Evolutionary conservation across 352 stramenopile species (phyloP).

Genomic region (Phytophthora citrophthora): DNA sequence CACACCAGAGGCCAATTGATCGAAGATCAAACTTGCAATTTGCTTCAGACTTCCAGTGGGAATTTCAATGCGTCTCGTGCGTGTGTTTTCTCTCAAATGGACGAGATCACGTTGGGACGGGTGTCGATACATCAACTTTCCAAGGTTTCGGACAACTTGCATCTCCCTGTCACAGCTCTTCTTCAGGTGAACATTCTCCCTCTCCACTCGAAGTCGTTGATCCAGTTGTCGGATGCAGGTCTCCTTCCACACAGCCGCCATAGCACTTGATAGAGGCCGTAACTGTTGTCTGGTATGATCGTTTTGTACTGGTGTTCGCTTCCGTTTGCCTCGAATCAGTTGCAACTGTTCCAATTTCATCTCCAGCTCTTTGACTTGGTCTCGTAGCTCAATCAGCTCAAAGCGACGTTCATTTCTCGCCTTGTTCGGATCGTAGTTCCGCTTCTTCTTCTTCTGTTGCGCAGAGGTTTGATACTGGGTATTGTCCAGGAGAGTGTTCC

Average conservation of each 20-base stretch:
- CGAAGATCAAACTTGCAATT: slow-evolving; percentile 26
- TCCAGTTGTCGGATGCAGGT: slow-evolving; percentile 25
- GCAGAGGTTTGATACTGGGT: no score
- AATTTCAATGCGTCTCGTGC: slow-evolving; percentile 21
- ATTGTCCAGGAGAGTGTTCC: no score
- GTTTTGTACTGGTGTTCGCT: neutral
- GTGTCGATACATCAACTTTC: slow-evolving; percentile 27
- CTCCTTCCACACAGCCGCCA: slow-evolving; percentile 12
- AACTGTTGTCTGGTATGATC: neutral
- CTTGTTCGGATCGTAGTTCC: slow-evolving; percentile 37
- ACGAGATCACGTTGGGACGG: neutral
- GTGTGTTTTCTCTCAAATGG: slow-evolving; percentile 8
- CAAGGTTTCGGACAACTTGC: slow-evolving; percentile 11
- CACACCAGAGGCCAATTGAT: slow-evolving; percentile 33
- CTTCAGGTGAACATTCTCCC: slow-evolving; percentile 13
- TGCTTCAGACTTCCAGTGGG: slow-evolving; percentile 12
- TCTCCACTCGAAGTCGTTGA: slow-evolving; percentile 6
- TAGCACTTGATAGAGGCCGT: neutral
- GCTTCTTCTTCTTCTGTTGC: slow-evolving; percentile 15
- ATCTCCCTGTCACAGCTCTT: slow-evolving; percentile 6
- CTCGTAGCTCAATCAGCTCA: slow-evolving; percentile 11
- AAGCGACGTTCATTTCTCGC: slow-evolving; percentile 29
- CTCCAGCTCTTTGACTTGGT: slow-evolving; percentile 19
- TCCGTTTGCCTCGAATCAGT: slow-evolving; percentile 6
- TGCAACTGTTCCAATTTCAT: slow-evolving; percentile 18